Evolutionary conservation across 108 stramenopile species (phyloP).

Genomic region (Thalassiosira profunda): DNA sequence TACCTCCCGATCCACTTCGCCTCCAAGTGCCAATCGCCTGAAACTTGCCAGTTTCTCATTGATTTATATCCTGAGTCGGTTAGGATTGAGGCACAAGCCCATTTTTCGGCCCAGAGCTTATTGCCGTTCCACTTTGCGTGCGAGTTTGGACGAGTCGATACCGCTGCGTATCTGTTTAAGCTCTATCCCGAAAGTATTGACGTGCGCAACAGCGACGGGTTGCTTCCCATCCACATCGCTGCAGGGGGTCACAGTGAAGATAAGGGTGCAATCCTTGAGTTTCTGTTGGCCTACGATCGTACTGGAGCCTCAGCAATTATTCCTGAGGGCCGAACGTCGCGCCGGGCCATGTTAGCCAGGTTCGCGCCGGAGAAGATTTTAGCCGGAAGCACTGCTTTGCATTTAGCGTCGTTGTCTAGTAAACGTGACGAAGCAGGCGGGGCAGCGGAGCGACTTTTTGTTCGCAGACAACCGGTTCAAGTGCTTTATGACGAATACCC

Average conservation of each 20-base stretch:
- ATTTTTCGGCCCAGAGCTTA: too few species aligned
- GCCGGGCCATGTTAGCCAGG: too few species aligned
- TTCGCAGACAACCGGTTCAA: not conserved
- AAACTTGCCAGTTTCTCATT: not conserved
- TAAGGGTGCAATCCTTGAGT: not conserved
- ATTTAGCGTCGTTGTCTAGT: not conserved
- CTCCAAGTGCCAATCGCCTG: not conserved
- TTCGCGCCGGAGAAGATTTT: not conserved
- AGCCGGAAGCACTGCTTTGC: not conserved
- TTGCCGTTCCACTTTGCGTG: not conserved
- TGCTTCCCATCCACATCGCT: too few species aligned
- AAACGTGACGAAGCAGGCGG: not conserved
- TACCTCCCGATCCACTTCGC: slow-evolving; percentile 2
- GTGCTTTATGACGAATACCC: not conserved
- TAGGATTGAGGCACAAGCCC: not conserved
- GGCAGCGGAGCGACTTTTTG: not conserved
- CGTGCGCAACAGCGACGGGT: too few species aligned
- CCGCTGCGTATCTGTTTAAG: not conserved
- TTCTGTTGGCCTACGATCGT: not conserved
- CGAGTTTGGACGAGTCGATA: not conserved
- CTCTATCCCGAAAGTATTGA: not conserved
- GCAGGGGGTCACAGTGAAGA: too few species aligned
- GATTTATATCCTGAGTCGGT: not conserved
- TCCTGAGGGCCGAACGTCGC: too few species aligned
- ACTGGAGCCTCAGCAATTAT: not conserved